phyloP scores from a whole-genome alignment of 176 grass and related monocot species.

The Aegilops tauschii region DNA sequence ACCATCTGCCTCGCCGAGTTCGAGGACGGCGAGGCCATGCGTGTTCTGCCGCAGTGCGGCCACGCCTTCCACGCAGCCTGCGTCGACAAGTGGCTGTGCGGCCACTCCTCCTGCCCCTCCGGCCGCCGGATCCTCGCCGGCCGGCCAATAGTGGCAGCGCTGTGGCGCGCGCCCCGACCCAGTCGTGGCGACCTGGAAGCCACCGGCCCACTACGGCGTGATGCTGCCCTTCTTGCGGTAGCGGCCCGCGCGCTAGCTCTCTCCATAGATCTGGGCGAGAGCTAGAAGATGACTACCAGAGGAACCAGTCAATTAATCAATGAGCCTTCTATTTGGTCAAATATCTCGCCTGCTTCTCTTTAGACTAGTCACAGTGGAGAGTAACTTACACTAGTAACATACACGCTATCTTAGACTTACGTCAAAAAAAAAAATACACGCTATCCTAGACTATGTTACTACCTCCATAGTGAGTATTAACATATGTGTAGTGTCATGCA shows the following conservation, averaged over 20 bases:
- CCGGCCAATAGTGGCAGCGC: slow-evolving; percentile 33
- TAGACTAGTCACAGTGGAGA: too few species aligned
- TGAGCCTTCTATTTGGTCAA: neutral
- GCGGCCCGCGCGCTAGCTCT: too few species aligned
- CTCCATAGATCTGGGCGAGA: too few species aligned
- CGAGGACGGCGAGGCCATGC: slow-evolving; percentile 53
- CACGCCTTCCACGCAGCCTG: slow-evolving; percentile 67
- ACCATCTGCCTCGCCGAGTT: slow-evolving; percentile 77
- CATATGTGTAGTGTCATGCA: too few species aligned
- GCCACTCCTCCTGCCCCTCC: slow-evolving; percentile 65
- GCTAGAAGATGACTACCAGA: neutral
- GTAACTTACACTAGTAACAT: too few species aligned
- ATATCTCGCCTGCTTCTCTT: slow-evolving; percentile 7
- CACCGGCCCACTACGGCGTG: neutral
- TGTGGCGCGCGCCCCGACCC: slow-evolving; percentile 28
- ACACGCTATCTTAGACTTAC: too few species aligned
- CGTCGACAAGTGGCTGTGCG: slow-evolving; percentile 68
- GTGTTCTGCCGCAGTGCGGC: slow-evolving; percentile 64
- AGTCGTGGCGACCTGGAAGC: slow-evolving; percentile 10
- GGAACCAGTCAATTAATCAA: neutral
- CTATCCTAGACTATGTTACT: too few species aligned
- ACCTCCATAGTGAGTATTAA: too few species aligned
- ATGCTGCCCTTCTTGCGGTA: too few species aligned
- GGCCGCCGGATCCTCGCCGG: slow-evolving; percentile 51
- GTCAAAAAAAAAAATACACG: too few species aligned